Conservation (phyloP, 345 rosid species). For the Cochlearia excelsa region DNA sequence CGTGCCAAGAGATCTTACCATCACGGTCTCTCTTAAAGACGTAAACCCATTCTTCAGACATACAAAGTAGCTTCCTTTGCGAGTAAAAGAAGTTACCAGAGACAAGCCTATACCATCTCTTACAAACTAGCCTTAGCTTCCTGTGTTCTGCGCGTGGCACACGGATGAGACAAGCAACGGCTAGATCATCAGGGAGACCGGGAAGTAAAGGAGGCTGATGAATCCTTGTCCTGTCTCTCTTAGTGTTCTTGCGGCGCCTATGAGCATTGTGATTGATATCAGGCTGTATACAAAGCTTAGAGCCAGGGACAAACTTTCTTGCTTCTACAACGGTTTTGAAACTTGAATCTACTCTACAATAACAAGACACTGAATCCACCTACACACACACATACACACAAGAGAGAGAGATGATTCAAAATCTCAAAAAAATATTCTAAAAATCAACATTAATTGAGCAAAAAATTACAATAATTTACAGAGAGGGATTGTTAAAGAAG, state of each 20-base stretch:
- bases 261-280: constrained; percentile 94
- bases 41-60: constrained; percentile 96
- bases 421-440: not conserved
- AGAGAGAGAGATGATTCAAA: not conserved
- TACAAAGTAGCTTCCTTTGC: constrained; percentile 68
- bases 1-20: constrained; percentile 89
- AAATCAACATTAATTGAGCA: not conserved
- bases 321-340: constrained; percentile 89
- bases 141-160: constrained; percentile 89
- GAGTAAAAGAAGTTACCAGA: constrained; percentile 77
- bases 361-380: constrained; percentile 97
- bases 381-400: constrained; percentile 24
- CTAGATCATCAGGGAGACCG: constrained; percentile 95
- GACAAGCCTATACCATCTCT: constrained; percentile 78
- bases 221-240: constrained; percentile 69
- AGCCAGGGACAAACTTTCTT: constrained; percentile 93
- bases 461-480: not conserved
- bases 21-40: constrained; percentile 90
- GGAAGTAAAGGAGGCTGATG: constrained; percentile 90
- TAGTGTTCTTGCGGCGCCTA: constrained; percentile 58
- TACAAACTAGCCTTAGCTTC: constrained; percentile 79
- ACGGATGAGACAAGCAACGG: constrained; percentile 85
- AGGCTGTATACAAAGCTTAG: constrained; percentile 91
- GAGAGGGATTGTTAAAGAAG: not conserved
- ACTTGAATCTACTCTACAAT: constrained; percentile 90